Base-by-base conservation (phyloP, 1,139 yeast genomes). In the Yamadazyma spencermartinsiae region DNA sequence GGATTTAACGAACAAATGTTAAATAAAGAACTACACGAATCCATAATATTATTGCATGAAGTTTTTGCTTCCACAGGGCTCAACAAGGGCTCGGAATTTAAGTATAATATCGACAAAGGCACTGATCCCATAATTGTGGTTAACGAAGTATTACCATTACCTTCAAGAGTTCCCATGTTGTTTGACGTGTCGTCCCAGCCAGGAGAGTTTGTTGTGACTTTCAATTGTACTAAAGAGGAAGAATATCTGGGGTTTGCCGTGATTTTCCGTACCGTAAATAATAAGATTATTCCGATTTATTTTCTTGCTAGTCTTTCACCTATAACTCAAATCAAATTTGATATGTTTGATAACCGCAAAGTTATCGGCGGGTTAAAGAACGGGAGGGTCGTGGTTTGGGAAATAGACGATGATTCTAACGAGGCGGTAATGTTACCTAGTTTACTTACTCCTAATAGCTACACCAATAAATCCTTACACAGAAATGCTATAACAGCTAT, bases 331-430 rank as follows among this genome's bases (percentile, higher is more conserved):
- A 32, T 77, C 9, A 51, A 50, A 31, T 65, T 70, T 36, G 76
- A 67, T 38, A 45, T 43, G 12, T 39, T 72, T 11, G 60, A 55
- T 24, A 50, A 57, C 3, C 43, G 50, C 19, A 58, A 62, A 34
- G 46, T 71, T 1, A 56, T 70, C 20, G 76, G 68, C 3, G 75
- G 76, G 1, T 49, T 66, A 15, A 41, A 46, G 1, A 63, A 64
- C 42, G 77, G 76, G 0, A 59, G 56, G 20, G 41, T 72, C 1
- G 71, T 62, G 13, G 57, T 69, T 20, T 72, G 76, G 76, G 72
- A 69, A 39, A 46, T 68, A 23, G 30, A 25, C 14, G 46, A 40
- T 2, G 12, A 35, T n/a, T 17, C 5, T 14, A 30, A 30, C 10
- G 38, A 37, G 6, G 46, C 46, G 2, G 29, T 45, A 0, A 39